Evolutionary conservation across 371 early-diverging fungal genomes (phyloP).

Genomic region (Mortierella sp.): DNA sequence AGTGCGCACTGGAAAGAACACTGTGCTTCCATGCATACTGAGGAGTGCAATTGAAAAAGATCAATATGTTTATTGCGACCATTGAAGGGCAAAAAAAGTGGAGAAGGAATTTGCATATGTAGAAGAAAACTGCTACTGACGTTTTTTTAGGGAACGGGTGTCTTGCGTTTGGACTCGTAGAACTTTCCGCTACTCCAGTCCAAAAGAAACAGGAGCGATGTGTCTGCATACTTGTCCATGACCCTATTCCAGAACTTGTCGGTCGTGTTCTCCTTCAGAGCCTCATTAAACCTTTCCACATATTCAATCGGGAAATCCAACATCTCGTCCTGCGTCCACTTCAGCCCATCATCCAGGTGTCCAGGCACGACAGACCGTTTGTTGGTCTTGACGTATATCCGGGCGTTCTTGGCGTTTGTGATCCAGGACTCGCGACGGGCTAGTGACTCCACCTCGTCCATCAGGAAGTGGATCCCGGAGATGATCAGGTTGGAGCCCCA

Average conservation of each 20-base stretch:
- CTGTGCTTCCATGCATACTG: no score
- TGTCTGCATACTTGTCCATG: neutral
- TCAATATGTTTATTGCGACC: no score
- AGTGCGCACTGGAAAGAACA: neutral
- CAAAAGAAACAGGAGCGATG: neutral
- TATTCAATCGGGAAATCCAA: neutral
- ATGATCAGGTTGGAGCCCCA: neutral
- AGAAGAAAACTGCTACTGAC: no score
- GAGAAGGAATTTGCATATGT: neutral
- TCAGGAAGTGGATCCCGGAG: neutral
- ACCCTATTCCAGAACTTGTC: constrained; percentile 1
- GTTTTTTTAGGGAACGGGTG: neutral
- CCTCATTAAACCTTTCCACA: neutral
- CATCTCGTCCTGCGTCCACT: neutral
- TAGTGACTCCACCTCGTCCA: constrained; percentile 1
- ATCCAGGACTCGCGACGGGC: neutral
- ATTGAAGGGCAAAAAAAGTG: neutral
- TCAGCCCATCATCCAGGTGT: neutral
- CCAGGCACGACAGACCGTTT: neutral
- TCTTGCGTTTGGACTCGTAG: neutral
- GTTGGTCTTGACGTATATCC: neutral
- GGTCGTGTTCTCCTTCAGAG: constrained; percentile 1
- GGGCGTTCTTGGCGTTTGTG: neutral
- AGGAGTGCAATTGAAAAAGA: no score
- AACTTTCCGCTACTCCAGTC: neutral